phyloP scores from a whole-genome alignment of 1,284 basidiomycete genomes.

The Rhizoctonia solani region DNA sequence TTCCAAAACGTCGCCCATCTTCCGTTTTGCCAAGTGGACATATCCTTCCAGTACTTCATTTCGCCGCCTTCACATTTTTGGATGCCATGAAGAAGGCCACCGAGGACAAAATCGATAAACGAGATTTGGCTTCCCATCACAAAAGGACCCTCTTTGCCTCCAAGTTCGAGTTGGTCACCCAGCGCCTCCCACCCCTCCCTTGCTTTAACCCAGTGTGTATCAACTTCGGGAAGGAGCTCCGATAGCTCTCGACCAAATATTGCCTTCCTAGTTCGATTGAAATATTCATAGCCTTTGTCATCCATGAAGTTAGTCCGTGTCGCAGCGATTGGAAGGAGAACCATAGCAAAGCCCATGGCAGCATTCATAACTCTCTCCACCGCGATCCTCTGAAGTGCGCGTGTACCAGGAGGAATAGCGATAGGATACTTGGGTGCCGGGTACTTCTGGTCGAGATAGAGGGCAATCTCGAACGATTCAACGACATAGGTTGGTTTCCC shows the following conservation, averaged over 20 bases:
- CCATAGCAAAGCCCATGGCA: background rate
- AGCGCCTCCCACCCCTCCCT: background rate
- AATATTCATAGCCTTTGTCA: slow-evolving; percentile 25
- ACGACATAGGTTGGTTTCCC: slow-evolving; percentile 24
- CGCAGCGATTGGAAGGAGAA: slow-evolving; percentile 18
- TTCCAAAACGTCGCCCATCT: slow-evolving; percentile 8
- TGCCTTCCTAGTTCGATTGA: slow-evolving; percentile 5
- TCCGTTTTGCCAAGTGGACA: background rate
- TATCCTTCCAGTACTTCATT: background rate
- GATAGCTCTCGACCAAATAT: slow-evolving; percentile 12
- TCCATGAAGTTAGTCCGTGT: slow-evolving; percentile 36
- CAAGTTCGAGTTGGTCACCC: background rate
- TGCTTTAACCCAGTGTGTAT: background rate
- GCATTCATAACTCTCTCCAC: slow-evolving; percentile 4
- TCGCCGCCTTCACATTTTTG: slow-evolving; percentile 11
- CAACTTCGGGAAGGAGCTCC: background rate
- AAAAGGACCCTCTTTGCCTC: background rate
- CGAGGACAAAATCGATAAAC: slow-evolving; percentile 9
- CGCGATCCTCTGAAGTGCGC: slow-evolving; percentile 31
- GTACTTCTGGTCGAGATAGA: slow-evolving; percentile 35
- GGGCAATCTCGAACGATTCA: slow-evolving; percentile 36
- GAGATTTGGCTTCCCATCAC: slow-evolving; percentile 13
- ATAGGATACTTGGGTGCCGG: slow-evolving; percentile 20
- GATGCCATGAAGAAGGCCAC: background rate
- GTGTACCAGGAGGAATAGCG: slow-evolving; percentile 31